Evolutionary conservation across 768 basidiomycete species (phyloP).

Genomic region (Pisolithus albus): DNA sequence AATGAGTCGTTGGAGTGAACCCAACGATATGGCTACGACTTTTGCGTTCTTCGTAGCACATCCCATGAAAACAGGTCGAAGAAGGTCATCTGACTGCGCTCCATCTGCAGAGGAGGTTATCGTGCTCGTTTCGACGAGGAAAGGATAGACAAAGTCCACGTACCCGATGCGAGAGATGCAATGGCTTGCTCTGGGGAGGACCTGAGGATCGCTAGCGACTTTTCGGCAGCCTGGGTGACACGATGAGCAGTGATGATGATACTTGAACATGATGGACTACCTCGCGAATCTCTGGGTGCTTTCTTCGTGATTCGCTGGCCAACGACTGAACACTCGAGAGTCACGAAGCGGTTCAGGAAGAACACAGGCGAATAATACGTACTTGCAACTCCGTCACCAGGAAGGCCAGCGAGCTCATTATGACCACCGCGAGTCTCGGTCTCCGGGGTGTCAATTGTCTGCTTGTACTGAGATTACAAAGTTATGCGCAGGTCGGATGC

Average conservation of each 20-base stretch:
- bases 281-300: slow-evolving; percentile 91
- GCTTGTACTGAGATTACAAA: too few species aligned
- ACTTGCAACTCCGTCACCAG: slow-evolving; percentile 73
- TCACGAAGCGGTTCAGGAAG: slow-evolving; percentile 9
- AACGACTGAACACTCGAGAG: slow-evolving; percentile 50
- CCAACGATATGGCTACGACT: slow-evolving; percentile 86
- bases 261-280: slow-evolving; percentile 32
- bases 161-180: slow-evolving; percentile 66
- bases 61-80: slow-evolving; percentile 88
- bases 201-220: slow-evolving; percentile 71
- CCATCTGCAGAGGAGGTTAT: slow-evolving; percentile 44
- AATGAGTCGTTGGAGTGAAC: slow-evolving; percentile 87
- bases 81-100: slow-evolving; percentile 71
- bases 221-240: slow-evolving; percentile 69
- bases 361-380: slow-evolving; percentile 5
- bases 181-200: slow-evolving; percentile 80
- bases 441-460: too few species aligned
- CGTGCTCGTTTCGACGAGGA: neutral
- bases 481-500: too few species aligned
- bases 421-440: neutral
- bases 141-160: slow-evolving; percentile 16
- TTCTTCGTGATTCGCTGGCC: slow-evolving; percentile 81
- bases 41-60: slow-evolving; percentile 91
- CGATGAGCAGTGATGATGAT: slow-evolving; percentile 8
- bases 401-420: slow-evolving; percentile 64